Evolutionary conservation across 2,329 filamentous ascomycete genomes (phyloP), one percentile per base, ranked within the genome.

Genomic region (Sporothrix brunneoviolacea): DNA sequence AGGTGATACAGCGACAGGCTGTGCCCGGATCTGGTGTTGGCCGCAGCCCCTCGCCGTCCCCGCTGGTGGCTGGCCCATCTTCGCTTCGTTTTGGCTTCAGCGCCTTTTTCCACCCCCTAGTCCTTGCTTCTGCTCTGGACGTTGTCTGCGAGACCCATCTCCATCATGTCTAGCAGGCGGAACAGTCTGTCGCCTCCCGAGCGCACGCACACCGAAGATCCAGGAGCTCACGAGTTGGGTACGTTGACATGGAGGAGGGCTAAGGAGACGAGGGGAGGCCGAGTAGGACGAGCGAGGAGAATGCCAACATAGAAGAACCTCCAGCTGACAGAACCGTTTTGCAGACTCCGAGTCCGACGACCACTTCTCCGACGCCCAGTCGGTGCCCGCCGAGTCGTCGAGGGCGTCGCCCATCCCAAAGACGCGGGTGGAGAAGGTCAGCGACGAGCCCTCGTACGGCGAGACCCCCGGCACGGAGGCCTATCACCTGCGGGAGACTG

Each of bases 321-420:
- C 12, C 16, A 19, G 35, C 32, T 44, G 12, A 19, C 63, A 21
- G 40, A 19, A 8, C 13, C 15, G 32, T 38, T 65, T 38, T 65
- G 65, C 64, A 67, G 76, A 77, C 53, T 71, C 81, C 43, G 82
- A 84, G 55, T 83, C 80, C 24, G 82, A 85, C 40, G 82, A 86
- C 58, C 82, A 85, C 66, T 86, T 83, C 65, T 84, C 79, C 45
- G 82, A 86, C 62, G 82, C 82, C 30, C 77, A 77, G 49, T 82
- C 80, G 30, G 74, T 65, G 21, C 50, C 70, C 62, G 52, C 65
- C 59, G 57, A 76, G 65, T 62, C 70, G 67, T 8, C 67, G 24
- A 50, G 64, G 36, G 65, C 62, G 54, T 77, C 76, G 13, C 76
- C 79, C 18, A 74, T 82, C 48, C 80, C 79, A n/a, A 74, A 70